Base-by-base conservation (phyloP, 805 yeast species). In the Candida caryicola region DNA sequence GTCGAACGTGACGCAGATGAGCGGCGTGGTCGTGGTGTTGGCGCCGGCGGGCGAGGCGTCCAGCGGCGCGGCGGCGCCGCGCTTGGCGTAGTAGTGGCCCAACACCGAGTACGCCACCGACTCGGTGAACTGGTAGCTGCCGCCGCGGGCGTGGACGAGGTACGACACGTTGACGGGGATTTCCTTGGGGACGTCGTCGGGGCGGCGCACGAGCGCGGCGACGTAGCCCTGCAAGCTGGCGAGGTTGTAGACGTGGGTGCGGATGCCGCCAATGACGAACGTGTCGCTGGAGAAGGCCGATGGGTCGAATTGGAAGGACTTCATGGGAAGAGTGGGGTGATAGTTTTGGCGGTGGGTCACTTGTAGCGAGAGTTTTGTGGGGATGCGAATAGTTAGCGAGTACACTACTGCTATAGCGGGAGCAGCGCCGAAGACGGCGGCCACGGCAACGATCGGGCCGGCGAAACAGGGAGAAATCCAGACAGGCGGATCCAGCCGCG, bases 1-100 rank as follows among this genome's bases (percentile, higher is more conserved):
- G 48, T 79, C 85, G 44, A 74, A 74, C 0, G 76, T 62, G 8
- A 75, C 74, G 31, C 73, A 71, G 25, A 79, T 62, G 37, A 74
- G 46, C 10, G 72, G 73, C 1, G 47, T 49, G n/a, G n/a, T n/a
- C n/a, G n/a, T 5, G 44, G 38, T 6, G 31, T 16, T 14, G 18
- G 39, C 32, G 4, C 31, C 36, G n/a, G n/a, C n/a, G n/a, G n/a
- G n/a, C n/a, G n/a, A n/a, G n/a, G n/a, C n/a, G n/a, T n/a, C n/a
- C n/a, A n/a, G n/a, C n/a, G n/a, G n/a, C 25, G 10, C 25, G 2
- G 56, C 51, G 14, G 40, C 35, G 8, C 38, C 37, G 13, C 46
- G 46, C n/a, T 50, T 51, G 19, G 45, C 36, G 30, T 55, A 42
- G 44, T 53, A 57, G 35, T 59, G 55, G 7, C 59, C 42, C 15